phyloP scores from a whole-genome alignment of 179 eudicot species.

The Corrigiola litoralis region DNA sequence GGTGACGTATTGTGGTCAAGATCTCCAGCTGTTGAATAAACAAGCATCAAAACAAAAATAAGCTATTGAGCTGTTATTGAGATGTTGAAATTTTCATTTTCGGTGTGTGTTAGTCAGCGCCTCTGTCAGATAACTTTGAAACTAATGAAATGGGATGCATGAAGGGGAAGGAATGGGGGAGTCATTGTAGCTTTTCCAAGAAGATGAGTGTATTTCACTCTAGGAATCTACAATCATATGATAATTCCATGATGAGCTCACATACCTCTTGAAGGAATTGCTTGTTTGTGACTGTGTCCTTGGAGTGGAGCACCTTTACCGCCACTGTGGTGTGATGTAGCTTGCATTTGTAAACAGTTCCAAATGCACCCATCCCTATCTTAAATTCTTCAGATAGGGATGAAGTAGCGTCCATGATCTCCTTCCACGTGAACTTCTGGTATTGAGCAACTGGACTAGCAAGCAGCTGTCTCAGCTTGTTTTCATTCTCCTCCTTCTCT shows the following conservation, averaged over 20 bases:
- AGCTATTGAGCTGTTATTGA: not conserved
- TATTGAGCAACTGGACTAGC: slow-evolving; percentile 42
- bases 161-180: not conserved
- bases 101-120: not conserved
- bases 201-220: no score
- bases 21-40: slow-evolving; percentile 60
- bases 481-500: slow-evolving; percentile 52
- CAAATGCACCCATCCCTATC: slow-evolving; percentile 72
- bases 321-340: slow-evolving; percentile 78
- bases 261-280: slow-evolving; percentile 82
- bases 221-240: no score
- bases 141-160: not conserved
- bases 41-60: not conserved
- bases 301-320: slow-evolving; percentile 60
- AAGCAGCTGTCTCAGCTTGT: slow-evolving; percentile 41
- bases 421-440: slow-evolving; percentile 72
- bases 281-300: slow-evolving; percentile 49
- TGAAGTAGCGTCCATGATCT: slow-evolving; percentile 61
- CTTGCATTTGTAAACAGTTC: slow-evolving; percentile 74
- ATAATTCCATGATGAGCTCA: no score
- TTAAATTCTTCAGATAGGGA: slow-evolving; percentile 56
- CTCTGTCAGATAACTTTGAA: not conserved
- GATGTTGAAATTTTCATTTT: not conserved
- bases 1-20: slow-evolving; percentile 72
- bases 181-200: not conserved